phyloP scores from a whole-genome alignment of 2,329 filamentous ascomycete genomes.

The Tolypocladium endophyticum region DNA sequence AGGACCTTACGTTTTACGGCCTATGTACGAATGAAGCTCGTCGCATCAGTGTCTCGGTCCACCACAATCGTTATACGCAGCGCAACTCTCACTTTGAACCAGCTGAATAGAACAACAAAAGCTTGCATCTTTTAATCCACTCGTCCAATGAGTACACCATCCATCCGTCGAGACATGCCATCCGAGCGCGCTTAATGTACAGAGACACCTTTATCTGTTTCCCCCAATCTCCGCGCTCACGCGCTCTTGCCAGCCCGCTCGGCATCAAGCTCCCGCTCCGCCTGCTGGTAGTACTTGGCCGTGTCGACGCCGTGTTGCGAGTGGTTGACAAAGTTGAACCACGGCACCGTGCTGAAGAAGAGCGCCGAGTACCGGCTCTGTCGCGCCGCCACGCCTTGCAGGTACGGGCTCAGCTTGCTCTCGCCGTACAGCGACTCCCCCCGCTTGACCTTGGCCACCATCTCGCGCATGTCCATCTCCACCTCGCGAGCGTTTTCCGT shows the following conservation, averaged over 20 bases:
- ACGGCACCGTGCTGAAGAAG: slow-evolving; percentile 76
- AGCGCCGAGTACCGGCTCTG: slow-evolving; percentile 87
- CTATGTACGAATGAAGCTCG: not conserved
- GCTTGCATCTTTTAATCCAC: not conserved
- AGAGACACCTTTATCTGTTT: slow-evolving; percentile 3
- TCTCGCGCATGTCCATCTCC: slow-evolving; percentile 95
- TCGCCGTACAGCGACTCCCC: slow-evolving; percentile 84
- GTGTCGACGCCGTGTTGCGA: slow-evolving; percentile 93
- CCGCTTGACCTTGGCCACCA: slow-evolving; percentile 92
- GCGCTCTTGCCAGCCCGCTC: slow-evolving; percentile 32
- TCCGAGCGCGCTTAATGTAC: slow-evolving; percentile 13
- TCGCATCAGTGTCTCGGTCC: not conserved
- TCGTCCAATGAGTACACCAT: not conserved
- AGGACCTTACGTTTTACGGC: not conserved
- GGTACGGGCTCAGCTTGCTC: slow-evolving; percentile 67
- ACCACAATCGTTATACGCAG: not conserved
- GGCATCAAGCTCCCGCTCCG: slow-evolving; percentile 83
- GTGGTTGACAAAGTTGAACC: slow-evolving; percentile 99
- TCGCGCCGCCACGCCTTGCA: slow-evolving; percentile 85
- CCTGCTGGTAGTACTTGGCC: slow-evolving; percentile 95
- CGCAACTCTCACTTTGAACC: not conserved
- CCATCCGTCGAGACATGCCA: slow-evolving; percentile 9
- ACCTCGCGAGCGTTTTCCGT: slow-evolving; percentile 85
- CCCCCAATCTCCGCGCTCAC: slow-evolving; percentile 1
- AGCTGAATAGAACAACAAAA: not conserved